Percentiles rank a stretch among this genome's conserved stretches.
phyloP scores from a whole-genome alignment of 2,329 filamentous ascomycete species.

The Aspergillus spinulosporus region DNA sequence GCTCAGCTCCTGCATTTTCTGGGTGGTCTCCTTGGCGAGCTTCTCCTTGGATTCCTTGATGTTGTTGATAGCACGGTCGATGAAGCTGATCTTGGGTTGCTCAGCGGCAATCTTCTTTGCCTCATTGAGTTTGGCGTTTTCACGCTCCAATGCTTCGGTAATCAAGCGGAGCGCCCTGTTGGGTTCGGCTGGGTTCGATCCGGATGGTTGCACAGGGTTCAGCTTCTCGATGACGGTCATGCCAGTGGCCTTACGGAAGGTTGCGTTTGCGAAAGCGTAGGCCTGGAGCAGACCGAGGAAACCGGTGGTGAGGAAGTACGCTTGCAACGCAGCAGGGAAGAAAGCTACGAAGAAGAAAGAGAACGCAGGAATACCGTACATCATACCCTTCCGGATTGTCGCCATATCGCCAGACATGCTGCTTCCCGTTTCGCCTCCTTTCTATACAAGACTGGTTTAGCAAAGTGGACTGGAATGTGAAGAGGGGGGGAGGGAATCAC shows the following conservation, averaged over 20 bases:
- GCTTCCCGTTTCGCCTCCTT: constrained; percentile 40
- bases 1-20: constrained; percentile 25
- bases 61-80: constrained; percentile 40
- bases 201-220: neutral
- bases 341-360: constrained; percentile 56
- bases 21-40: constrained; percentile 25
- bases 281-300: constrained; percentile 46
- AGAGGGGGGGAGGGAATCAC: constrained; percentile 24
- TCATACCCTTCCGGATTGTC: constrained; percentile 36
- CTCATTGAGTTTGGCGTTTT: constrained; percentile 17
- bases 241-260: constrained; percentile 32
- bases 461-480: neutral
- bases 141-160: constrained; percentile 17
- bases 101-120: constrained; percentile 11
- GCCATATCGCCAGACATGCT: constrained; percentile 31
- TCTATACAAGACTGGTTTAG: constrained; percentile 33
- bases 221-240: constrained; percentile 26
- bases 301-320: constrained; percentile 59
- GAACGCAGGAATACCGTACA: constrained; percentile 53
- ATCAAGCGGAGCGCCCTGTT: constrained; percentile 20
- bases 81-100: constrained; percentile 23
- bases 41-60: constrained; percentile 30
- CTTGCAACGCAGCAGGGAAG: constrained; percentile 59
- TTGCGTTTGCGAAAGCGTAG: constrained; percentile 42
- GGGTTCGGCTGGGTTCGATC: constrained; percentile 6